A percentile compares a stretch with the other conserved stretches of the same genome.
These are phyloP conservation scores for Penicillium lagena DNA, from an alignment of 495 filamentous ascomycete species.

Conservation along the genomic window DNA sequence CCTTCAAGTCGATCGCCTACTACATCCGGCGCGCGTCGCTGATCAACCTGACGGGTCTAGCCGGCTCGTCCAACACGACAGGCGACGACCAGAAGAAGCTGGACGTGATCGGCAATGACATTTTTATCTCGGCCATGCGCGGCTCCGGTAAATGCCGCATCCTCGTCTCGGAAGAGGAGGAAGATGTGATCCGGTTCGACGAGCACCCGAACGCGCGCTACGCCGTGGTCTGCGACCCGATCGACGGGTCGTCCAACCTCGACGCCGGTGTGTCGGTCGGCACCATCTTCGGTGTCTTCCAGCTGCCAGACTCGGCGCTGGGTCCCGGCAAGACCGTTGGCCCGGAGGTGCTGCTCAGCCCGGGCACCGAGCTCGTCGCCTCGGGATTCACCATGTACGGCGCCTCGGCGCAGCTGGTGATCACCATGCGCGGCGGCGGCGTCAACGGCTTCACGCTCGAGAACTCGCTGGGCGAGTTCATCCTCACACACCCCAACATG, in stretches of 20 bases:
- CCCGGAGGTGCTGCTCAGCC: slow-evolving; percentile 77
- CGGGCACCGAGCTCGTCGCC: slow-evolving; percentile 86
- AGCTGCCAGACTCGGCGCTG: slow-evolving; percentile 63
- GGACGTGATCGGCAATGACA: slow-evolving; percentile 96
- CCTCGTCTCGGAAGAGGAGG: slow-evolving; percentile 94
- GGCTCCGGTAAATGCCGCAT: slow-evolving; percentile 84
- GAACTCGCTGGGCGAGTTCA: slow-evolving; percentile 94
- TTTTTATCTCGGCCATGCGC: slow-evolving; percentile 91
- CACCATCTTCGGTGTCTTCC: slow-evolving; percentile 95
- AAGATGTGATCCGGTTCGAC: slow-evolving; percentile 81
- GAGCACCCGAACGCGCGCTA: slow-evolving; percentile 78
- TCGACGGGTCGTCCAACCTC: slow-evolving; percentile 95
- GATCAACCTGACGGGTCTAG: slow-evolving; percentile 92
- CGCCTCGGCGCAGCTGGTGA: slow-evolving; percentile 89
- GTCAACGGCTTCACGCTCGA: slow-evolving; percentile 98
- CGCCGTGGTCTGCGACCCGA: slow-evolving; percentile 94
- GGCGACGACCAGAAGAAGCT: slow-evolving; percentile 99
- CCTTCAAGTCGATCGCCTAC: slow-evolving; percentile 99
- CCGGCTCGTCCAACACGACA: slow-evolving; percentile 89
- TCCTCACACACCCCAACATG: slow-evolving; percentile 96
- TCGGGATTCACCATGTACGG: slow-evolving; percentile 99
- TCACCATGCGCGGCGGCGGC: slow-evolving; percentile 88
- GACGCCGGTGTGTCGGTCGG: slow-evolving; percentile 97
- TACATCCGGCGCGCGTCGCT: slow-evolving; percentile 97
- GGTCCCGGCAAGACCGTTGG: slow-evolving; percentile 52